Evolutionary conservation across 805 yeast genomes (phyloP).

Genomic region (Torulaspora gathmanii): DNA sequence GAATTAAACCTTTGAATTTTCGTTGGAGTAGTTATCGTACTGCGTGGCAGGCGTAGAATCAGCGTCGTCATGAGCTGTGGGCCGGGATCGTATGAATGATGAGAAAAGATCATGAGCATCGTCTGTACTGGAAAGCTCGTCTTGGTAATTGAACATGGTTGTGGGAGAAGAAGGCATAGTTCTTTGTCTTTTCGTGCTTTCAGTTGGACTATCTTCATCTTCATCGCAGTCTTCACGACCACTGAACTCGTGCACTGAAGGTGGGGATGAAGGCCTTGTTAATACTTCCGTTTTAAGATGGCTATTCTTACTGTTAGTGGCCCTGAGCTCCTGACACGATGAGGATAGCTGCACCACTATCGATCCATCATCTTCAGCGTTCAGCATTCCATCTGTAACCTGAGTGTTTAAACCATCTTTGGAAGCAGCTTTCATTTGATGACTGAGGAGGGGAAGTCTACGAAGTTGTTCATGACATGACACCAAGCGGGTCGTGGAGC

Average conservation of each 20-base stretch:
- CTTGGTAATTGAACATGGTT: conserved; percentile 28
- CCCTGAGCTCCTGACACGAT: conserved; percentile 13
- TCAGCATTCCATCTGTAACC: conserved; percentile 12
- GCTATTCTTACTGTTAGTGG: conserved; percentile 4
- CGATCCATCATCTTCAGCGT: conserved; percentile 23
- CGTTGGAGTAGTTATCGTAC: conserved; percentile 17
- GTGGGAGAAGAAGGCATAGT: conserved; percentile 35
- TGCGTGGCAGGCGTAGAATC: conserved; percentile 30
- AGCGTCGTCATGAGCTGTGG: conserved; percentile 15
- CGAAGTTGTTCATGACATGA: conserved; percentile 33
- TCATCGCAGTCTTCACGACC: conserved; percentile 8
- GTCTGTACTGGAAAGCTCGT: conserved; percentile 14
- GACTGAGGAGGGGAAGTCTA: conserved; percentile 27
- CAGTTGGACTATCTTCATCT: conserved; percentile 15
- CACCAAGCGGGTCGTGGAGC: conserved; percentile 11
- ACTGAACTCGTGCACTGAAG: conserved; percentile 1
- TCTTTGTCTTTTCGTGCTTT: conserved; percentile 22
- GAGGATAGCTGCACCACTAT: conserved; percentile 19
- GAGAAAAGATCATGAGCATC: conserved; percentile 27
- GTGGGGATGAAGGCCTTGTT: conserved; percentile 11
- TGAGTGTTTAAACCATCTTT: conserved; percentile 4
- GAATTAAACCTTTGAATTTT: conserved; percentile 6
- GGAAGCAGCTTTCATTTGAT: conserved; percentile 2
- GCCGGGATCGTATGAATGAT: conserved; percentile 19
- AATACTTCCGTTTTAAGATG: conserved; percentile 1